Evolutionary conservation across 164 flowering plant species (phyloP).

Genomic region (Berberis thunbergii): DNA sequence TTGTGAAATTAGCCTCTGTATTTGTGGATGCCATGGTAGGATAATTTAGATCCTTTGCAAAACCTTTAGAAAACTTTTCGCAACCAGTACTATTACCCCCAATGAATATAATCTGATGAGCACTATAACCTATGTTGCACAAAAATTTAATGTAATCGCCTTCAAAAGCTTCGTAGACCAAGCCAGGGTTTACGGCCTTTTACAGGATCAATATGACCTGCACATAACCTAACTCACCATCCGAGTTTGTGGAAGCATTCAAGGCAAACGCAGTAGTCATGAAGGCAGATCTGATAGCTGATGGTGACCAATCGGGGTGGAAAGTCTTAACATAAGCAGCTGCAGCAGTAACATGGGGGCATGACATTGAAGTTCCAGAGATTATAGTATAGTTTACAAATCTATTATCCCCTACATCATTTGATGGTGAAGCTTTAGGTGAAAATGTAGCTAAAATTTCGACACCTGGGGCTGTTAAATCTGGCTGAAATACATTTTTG

Average conservation of each 20-base stretch:
- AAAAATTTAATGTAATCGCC: background rate
- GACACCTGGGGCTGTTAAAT: slow-evolving; percentile 11
- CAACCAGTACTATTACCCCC: background rate
- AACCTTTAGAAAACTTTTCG: background rate
- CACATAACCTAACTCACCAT: background rate
- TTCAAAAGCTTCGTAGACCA: background rate
- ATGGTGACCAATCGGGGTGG: slow-evolving; percentile 31
- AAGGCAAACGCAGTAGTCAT: background rate
- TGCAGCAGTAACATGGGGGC: background rate
- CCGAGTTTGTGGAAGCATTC: background rate
- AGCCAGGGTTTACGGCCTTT: background rate
- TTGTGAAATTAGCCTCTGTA: background rate
- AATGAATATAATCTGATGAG: background rate
- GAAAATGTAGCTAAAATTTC: slow-evolving; percentile 22
- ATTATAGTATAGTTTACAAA: slow-evolving; percentile 4
- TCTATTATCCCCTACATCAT: background rate
- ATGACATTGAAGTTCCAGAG: background rate
- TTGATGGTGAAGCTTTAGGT: slow-evolving; percentile 3
- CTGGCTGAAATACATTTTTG: background rate
- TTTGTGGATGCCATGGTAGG: background rate
- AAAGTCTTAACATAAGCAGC: background rate
- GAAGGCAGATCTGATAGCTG: slow-evolving; percentile 9
- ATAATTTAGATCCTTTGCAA: background rate
- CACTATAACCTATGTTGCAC: background rate
- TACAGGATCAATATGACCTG: background rate